These are phyloP conservation scores for Saccharomycopsis microspora DNA, from an alignment of 805 yeast species.

Conservation along the genomic window DNA sequence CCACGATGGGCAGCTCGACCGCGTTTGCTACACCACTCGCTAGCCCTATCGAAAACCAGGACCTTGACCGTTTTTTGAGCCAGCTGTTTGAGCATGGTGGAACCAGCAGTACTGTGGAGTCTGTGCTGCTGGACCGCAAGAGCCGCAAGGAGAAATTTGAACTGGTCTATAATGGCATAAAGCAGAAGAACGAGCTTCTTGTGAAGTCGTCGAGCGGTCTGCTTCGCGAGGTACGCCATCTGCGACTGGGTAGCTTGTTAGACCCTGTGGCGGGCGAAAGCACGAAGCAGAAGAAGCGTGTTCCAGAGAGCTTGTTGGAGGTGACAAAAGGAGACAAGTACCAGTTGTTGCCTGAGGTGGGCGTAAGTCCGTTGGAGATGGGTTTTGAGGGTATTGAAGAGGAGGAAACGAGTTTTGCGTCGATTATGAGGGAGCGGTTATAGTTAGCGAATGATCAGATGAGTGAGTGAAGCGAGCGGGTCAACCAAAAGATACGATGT, in stretches of 20 bases:
- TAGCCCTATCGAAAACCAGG: background rate
- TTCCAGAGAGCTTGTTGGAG: constrained; percentile 7
- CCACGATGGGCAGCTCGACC: background rate
- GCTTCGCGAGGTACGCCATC: background rate
- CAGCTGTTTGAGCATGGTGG: background rate
- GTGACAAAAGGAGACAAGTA: constrained; percentile 1
- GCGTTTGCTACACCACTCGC: background rate
- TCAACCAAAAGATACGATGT: background rate
- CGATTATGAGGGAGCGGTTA: background rate
- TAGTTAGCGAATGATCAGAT: background rate
- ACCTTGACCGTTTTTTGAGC: constrained; percentile 6
- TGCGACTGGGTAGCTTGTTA: background rate
- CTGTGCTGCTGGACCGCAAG: background rate
- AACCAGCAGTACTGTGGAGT: background rate
- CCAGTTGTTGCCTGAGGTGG: constrained; percentile 8
- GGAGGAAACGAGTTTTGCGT: background rate
- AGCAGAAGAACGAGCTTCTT: constrained; percentile 1
- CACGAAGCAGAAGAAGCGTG: background rate
- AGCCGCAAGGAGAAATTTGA: constrained; percentile 1
- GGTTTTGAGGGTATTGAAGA: background rate
- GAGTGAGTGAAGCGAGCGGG: background rate
- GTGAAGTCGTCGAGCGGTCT: background rate
- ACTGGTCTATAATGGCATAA: background rate
- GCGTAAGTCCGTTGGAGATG: constrained; percentile 1
- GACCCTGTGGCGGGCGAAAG: background rate